Evolutionary conservation across 108 stramenopile species (phyloP).

Genomic region (Pseudonitzschia multiseries): DNA sequence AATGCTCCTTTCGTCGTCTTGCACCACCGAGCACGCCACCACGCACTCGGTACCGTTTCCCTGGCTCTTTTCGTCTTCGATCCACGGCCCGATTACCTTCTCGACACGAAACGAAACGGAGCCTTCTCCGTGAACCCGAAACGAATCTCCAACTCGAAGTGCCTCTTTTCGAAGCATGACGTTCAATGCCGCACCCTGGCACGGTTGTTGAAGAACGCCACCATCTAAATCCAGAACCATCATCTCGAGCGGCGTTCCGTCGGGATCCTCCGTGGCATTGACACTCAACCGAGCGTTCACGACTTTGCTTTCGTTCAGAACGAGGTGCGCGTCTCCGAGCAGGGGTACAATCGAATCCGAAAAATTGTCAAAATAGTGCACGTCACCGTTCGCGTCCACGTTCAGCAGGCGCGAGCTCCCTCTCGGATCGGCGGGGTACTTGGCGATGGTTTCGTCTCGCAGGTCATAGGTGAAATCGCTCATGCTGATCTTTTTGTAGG

Average conservation of each 20-base stretch:
- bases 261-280: slow-evolving; percentile 6
- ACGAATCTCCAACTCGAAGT: slow-evolving; percentile 31
- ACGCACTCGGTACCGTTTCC: slow-evolving; percentile 44
- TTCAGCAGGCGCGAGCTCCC: slow-evolving; percentile 39
- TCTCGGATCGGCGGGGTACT: slow-evolving; percentile 48
- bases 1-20: slow-evolving; percentile 8
- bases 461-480: slow-evolving; percentile 40
- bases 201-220: slow-evolving; percentile 3
- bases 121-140: slow-evolving; percentile 20
- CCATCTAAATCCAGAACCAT: slow-evolving; percentile 40
- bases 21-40: slow-evolving; percentile 11
- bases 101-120: slow-evolving; percentile 23
- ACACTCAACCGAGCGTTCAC: slow-evolving; percentile 39
- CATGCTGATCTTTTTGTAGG: slow-evolving; percentile 34
- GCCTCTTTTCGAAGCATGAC: slow-evolving; percentile 31
- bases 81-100: slow-evolving; percentile 33
- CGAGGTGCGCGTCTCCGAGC: slow-evolving; percentile 28
- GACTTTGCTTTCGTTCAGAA: slow-evolving; percentile 52
- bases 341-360: slow-evolving; percentile 24
- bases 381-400: slow-evolving; percentile 29
- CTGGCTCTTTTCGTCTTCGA: slow-evolving; percentile 44
- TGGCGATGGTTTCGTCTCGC: slow-evolving; percentile 37
- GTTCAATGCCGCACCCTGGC: slow-evolving; percentile 7
- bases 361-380: slow-evolving; percentile 39
- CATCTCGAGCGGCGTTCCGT: slow-evolving; percentile 28